These are phyloP conservation scores for Punctularia strigosozonata DNA, from an alignment of 768 basidiomycete species.

Conservation along the genomic window DNA sequence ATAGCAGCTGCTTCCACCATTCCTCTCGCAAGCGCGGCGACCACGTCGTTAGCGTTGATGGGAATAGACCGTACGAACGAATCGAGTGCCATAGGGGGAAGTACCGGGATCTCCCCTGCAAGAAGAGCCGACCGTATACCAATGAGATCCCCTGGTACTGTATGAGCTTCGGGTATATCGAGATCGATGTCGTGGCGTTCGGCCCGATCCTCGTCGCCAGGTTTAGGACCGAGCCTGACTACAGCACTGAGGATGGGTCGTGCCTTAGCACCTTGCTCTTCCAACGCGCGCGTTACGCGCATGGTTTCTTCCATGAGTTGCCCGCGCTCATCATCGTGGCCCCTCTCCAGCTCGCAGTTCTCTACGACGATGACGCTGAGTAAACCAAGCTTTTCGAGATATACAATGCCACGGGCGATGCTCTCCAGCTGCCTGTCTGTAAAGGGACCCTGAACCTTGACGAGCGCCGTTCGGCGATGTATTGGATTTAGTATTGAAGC, in stretches of 20 bases:
- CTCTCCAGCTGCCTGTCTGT: slow-evolving; percentile 88
- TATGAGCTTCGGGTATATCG: slow-evolving; percentile 61
- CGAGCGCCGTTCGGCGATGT: slow-evolving; percentile 78
- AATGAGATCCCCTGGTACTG: slow-evolving; percentile 67
- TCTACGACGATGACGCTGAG: slow-evolving; percentile 95
- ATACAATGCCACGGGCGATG: slow-evolving; percentile 86
- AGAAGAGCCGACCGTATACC: slow-evolving; percentile 81
- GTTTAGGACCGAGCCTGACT: slow-evolving; percentile 73
- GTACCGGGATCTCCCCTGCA: slow-evolving; percentile 92
- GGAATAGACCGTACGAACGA: slow-evolving; percentile 80
- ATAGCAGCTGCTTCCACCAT: slow-evolving; percentile 51
- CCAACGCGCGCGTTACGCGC: slow-evolving; percentile 72
- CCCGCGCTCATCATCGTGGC: slow-evolving; percentile 58
- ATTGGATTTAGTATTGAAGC: slow-evolving; percentile 79
- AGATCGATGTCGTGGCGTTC: slow-evolving; percentile 20
- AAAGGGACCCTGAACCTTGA: slow-evolving; percentile 96
- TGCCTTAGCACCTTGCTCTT: slow-evolving; percentile 75
- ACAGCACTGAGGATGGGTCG: slow-evolving; percentile 83
- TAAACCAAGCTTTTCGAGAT: slow-evolving; percentile 90
- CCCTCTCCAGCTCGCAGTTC: slow-evolving; percentile 61
- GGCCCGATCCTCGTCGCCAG: slow-evolving; percentile 28
- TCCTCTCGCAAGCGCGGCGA: slow-evolving; percentile 77
- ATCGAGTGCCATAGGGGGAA: slow-evolving; percentile 88
- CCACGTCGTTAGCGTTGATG: slow-evolving; percentile 77
- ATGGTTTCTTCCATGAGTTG: slow-evolving; percentile 70